Percentiles rank a stretch among this genome's conserved stretches.
Evolutionary conservation across 192 early-diverging fungal species (phyloP).

Genomic region (Coemansia sp.): DNA sequence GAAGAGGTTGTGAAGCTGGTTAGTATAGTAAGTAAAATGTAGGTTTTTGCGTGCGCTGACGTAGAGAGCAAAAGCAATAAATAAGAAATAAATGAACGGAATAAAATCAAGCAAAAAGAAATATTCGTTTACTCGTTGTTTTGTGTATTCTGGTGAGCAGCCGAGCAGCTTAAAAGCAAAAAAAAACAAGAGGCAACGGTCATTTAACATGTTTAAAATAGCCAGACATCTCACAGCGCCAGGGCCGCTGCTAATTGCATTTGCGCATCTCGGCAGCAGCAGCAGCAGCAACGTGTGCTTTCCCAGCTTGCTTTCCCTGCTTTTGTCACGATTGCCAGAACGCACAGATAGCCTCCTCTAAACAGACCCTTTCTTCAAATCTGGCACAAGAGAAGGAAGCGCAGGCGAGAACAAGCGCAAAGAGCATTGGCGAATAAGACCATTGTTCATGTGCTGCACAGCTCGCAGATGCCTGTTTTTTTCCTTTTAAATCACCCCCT

Average conservation of each 20-base stretch:
- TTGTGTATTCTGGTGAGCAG: background rate
- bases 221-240: background rate
- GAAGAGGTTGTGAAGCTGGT: background rate
- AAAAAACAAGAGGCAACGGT: too few species aligned
- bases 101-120: background rate
- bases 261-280: background rate
- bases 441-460: constrained; percentile 12
- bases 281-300: background rate
- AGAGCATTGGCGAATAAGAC: background rate
- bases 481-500: background rate
- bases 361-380: background rate
- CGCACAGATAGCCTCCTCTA: background rate
- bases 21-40: background rate
- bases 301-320: background rate
- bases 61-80: constrained; percentile 1
- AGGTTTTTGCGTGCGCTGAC: background rate
- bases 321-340: background rate
- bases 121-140: constrained; percentile 44
- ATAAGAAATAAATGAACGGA: background rate
- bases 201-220: too few species aligned
- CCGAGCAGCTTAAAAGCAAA: background rate
- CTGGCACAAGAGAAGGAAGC: background rate
- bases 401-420: background rate
- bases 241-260: constrained; percentile 1
- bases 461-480: background rate